Percentiles rank a stretch among this genome's conserved stretches.
Evolutionary conservation across 305 asterid genomes (phyloP).

Genomic region (Fraxinus sp.): DNA sequence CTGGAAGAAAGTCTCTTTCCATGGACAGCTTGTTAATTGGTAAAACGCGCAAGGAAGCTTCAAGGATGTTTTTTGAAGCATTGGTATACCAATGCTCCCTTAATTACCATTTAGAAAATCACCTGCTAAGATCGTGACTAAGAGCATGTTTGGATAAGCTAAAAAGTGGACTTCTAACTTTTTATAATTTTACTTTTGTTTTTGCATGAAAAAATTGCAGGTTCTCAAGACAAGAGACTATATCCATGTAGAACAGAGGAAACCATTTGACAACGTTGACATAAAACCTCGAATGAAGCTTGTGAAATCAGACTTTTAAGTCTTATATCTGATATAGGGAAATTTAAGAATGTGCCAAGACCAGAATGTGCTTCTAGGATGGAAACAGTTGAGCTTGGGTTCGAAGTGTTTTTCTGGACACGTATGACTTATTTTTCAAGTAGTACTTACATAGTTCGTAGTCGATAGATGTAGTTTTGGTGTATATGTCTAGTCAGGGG

Average conservation of each 20-base stretch:
- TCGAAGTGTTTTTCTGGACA: constrained; percentile 15
- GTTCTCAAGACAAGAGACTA: constrained; percentile 86
- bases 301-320: constrained; percentile 42
- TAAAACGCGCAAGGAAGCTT: constrained; percentile 93
- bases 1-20: constrained; percentile 54
- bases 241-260: constrained; percentile 67
- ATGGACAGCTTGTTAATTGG: constrained; percentile 65
- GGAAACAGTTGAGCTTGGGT: constrained; percentile 12
- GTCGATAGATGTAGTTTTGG: constrained; percentile 19
- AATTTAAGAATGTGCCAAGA: not conserved
- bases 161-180: not conserved
- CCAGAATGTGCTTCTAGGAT: not conserved
- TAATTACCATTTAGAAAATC: not conserved
- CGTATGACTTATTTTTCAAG: constrained; percentile 17
- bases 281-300: constrained; percentile 60
- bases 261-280: constrained; percentile 49
- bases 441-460: constrained; percentile 27
- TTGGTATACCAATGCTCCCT: constrained; percentile 47
- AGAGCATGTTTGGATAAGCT: not conserved
- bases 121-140: not conserved
- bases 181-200: not conserved
- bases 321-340: not conserved
- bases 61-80: constrained; percentile 49
- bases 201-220: constrained; percentile 29
- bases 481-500: not conserved